phyloP scores from a whole-genome alignment of 2,329 filamentous ascomycete species.

The Microdochium paspali region DNA sequence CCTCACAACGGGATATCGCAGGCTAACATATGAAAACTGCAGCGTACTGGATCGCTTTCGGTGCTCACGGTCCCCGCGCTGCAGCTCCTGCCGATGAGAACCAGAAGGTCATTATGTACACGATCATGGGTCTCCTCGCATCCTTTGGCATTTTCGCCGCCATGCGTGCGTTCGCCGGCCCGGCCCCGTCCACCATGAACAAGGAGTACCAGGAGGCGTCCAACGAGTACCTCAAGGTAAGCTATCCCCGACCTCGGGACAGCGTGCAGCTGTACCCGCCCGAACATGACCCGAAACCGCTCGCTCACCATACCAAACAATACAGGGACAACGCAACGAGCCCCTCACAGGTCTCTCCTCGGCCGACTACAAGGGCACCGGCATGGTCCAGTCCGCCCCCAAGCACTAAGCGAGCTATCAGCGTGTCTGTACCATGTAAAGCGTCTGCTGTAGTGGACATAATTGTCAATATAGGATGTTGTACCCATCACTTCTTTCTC shows the following conservation, averaged over 20 bases:
- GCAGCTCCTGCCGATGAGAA: constrained; percentile 74
- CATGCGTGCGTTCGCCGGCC: constrained; percentile 64
- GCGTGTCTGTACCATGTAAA: constrained; percentile 3
- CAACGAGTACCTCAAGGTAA: constrained; percentile 89
- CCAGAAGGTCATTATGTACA: constrained; percentile 68
- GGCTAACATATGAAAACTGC: constrained; percentile 28
- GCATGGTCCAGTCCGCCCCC: constrained; percentile 65
- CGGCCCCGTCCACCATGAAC: constrained; percentile 77
- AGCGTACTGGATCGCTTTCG: constrained; percentile 99
- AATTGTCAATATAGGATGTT: not conserved
- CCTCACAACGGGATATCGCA: not conserved
- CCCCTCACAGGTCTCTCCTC: constrained; percentile 78
- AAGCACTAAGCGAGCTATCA: constrained; percentile 24
- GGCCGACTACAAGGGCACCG: constrained; percentile 68
- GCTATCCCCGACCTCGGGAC: constrained; percentile 20
- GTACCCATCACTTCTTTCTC: no score
- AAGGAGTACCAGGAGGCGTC: constrained; percentile 94
- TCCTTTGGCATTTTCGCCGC: constrained; percentile 63
- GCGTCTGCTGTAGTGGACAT: constrained; percentile 2
- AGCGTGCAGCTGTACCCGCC: no score
- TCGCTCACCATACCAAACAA: constrained; percentile 1
- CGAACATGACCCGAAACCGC: constrained; percentile 4
- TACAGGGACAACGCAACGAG: constrained; percentile 72
- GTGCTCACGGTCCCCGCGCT: constrained; percentile 87
- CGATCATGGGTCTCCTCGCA: constrained; percentile 55